Conservation (phyloP, 257 asterid genomes). For the Buddleja alternifolia region DNA sequence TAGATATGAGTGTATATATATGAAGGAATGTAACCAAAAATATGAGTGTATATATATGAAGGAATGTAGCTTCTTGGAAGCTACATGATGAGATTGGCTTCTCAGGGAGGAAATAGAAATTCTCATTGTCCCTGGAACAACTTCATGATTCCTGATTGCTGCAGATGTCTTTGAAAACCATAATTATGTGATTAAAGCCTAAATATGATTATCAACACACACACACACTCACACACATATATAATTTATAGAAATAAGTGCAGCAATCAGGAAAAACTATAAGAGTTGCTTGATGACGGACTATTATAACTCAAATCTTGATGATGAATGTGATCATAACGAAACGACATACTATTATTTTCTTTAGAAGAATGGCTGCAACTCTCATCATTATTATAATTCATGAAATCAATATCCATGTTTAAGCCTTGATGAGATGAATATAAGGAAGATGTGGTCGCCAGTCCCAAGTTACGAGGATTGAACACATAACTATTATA, state of each 20-base stretch:
- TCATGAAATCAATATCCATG: background rate
- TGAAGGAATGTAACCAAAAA: slow-evolving; percentile 11
- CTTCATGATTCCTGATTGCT: slow-evolving; percentile 6
- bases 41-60: too few relatives aligned
- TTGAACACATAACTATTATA: background rate
- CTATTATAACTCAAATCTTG: background rate
- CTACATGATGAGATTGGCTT: background rate
- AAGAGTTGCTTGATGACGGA: background rate
- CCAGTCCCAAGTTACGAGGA: background rate
- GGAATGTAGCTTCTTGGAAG: slow-evolving; percentile 17
- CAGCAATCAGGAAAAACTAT: too few relatives aligned
- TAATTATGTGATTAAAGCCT: background rate
- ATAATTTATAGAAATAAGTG: too few relatives aligned
- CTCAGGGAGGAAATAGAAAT: slow-evolving; percentile 1
- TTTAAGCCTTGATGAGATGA: background rate
- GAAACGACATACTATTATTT: background rate
- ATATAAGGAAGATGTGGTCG: background rate
- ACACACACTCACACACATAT: too few relatives aligned
- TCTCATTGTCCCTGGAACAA: background rate
- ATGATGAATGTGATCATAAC: background rate
- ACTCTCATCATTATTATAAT: background rate
- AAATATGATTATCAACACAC: too few relatives aligned
- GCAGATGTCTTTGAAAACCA: background rate
- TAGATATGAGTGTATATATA: background rate
- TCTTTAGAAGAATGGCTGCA: background rate